Evolutionary conservation across 768 basidiomycete genomes (phyloP).

Genomic region (Lactarius quietus): DNA sequence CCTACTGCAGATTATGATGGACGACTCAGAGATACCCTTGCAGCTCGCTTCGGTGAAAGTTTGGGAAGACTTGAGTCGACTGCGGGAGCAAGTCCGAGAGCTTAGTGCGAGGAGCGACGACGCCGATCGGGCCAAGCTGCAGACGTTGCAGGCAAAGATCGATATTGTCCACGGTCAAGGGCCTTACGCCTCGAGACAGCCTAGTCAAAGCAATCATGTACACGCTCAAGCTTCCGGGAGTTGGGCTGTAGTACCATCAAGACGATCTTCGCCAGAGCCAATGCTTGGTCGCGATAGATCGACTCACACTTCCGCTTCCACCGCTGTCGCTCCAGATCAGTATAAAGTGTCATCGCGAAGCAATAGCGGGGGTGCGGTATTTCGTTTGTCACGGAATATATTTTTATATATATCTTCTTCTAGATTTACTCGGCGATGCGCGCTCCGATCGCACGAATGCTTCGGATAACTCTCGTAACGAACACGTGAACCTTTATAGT

Average conservation of each 20-base stretch:
- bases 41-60: background rate
- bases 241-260: background rate
- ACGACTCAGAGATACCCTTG: background rate
- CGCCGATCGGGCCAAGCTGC: background rate
- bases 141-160: background rate
- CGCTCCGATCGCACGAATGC: background rate
- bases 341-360: background rate
- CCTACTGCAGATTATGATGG: slow-evolving; percentile 2
- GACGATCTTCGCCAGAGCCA: background rate
- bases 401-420: background rate
- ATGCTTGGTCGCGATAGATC: background rate
- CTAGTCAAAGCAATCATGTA: too few species aligned
- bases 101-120: background rate
- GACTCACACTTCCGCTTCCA: background rate
- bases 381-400: background rate
- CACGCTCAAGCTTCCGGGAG: too few species aligned
- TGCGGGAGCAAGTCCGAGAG: background rate
- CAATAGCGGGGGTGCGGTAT: background rate
- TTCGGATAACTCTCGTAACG: background rate
- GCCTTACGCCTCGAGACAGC: background rate
- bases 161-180: background rate
- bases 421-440: background rate
- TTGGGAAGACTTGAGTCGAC: slow-evolving; percentile 1
- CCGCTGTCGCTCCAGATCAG: background rate
- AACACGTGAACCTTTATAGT: background rate